phyloP scores from a whole-genome alignment of 257 asterid genomes.

The Solanum sejunctum region DNA sequence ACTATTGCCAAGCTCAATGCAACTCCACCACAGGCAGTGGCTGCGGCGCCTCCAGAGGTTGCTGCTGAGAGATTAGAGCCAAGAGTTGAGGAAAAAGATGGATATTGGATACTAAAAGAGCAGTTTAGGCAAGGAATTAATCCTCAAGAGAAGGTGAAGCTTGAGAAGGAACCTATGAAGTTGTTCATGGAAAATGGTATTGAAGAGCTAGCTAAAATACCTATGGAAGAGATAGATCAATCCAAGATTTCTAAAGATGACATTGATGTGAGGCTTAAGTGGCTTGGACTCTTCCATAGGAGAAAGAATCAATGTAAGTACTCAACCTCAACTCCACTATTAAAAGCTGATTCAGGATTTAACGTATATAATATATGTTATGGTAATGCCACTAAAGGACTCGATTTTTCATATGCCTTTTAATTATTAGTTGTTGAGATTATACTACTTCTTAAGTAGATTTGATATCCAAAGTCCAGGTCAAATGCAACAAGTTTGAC shows the following conservation, averaged over 20 bases:
- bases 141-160: conserved; percentile 81
- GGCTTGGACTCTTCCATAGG: conserved; percentile 96
- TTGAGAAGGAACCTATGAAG: conserved; percentile 81
- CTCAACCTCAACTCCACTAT: neutral
- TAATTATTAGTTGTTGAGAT: neutral
- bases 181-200: conserved; percentile 81
- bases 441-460: neutral
- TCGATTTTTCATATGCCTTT: neutral
- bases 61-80: conserved; percentile 58
- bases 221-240: conserved; percentile 66
- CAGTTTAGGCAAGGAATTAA: conserved; percentile 66
- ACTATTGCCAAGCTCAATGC: conserved; percentile 25
- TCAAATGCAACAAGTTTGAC: neutral
- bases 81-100: conserved; percentile 63
- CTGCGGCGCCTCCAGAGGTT: conserved; percentile 17
- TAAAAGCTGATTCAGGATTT: neutral
- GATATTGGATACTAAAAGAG: conserved; percentile 72
- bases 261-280: conserved; percentile 78
- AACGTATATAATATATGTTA: neutral
- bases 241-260: conserved; percentile 71
- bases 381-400: neutral
- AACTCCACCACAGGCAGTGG: conserved; percentile 52
- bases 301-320: conserved; percentile 87
- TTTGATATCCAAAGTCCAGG: neutral
- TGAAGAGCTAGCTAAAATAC: conserved; percentile 47